Base-by-base conservation (phyloP, 129 eudicot genomes). In the Flaveria bidentis region DNA sequence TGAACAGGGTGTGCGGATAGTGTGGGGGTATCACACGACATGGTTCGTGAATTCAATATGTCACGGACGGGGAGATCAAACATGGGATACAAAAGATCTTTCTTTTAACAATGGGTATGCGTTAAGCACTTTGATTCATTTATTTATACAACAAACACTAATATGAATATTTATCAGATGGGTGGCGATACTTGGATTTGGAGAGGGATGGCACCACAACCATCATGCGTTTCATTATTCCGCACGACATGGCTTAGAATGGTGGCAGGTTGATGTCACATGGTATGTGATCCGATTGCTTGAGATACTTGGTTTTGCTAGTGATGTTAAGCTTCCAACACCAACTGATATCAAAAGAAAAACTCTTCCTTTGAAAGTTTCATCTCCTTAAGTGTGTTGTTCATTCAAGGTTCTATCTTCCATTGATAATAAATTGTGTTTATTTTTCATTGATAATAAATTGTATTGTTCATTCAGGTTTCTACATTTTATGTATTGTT, bases 21-120 rank as follows among this genome's bases (percentile, higher is more conserved):
- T 84, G 47, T 85, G 89, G 84, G 86, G 82, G 56, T 87, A 83
- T 78, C 97, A 88, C 52, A 80, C 83, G n/a, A 85, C 96, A 30
- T 91, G 90, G 89, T 72, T 91, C 6, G 96, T 89, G 74, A 89
- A 91, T 79, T 89, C 97, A 39, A 78, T 84, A 75, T 89, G 96
- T 77, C 96, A 91, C 53, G 87, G 86, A 1, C 78, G 84, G 83
- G 96, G 97, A 26, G 82, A 70, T 23, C 96, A 87, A 26, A 50
- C 87, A 23, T 91, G 92, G 90, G 84, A 85, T 42, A 89, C 97
- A 0, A 81, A 82, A 46, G 91, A 91, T 66, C 67, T 87, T 30
- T 89, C 96, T 36, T 46, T 81, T 7, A 91, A 91, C 47, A 89
- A 85, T n/a, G 79, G 92, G 97, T 88, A 88, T 15, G 33, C 2